These are phyloP conservation scores for Jackrogersella multiformis DNA, from an alignment of 495 filamentous ascomycete genomes.

Conservation along the genomic window DNA sequence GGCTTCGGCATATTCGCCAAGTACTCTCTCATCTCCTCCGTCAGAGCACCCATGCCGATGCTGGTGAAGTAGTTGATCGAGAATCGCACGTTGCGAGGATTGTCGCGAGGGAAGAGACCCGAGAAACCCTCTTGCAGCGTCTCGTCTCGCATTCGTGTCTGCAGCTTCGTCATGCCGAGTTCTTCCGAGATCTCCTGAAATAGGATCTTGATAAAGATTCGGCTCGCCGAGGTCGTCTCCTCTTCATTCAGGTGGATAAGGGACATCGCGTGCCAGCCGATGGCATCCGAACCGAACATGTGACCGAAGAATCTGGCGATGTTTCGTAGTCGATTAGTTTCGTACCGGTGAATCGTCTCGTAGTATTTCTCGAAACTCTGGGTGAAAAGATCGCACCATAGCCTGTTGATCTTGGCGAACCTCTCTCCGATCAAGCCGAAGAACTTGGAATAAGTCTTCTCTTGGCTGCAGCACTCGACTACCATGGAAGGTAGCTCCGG, in stretches of 20 bases:
- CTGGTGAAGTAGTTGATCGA: constrained; percentile 99
- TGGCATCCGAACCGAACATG: constrained; percentile 82
- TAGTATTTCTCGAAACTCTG: constrained; percentile 90
- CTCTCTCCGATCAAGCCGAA: constrained; percentile 93
- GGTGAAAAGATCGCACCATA: constrained; percentile 94
- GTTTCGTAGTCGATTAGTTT: constrained; percentile 92
- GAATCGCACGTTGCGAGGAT: constrained; percentile 89
- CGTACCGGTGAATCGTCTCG: constrained; percentile 95
- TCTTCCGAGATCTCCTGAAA: constrained; percentile 92
- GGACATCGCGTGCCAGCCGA: constrained; percentile 90
- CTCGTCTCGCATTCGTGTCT: constrained; percentile 78
- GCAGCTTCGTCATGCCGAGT: constrained; percentile 81
- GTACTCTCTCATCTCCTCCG: constrained; percentile 92
- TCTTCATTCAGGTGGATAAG: constrained; percentile 92
- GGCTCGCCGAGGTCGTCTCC: constrained; percentile 91
- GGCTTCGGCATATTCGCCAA: constrained; percentile 87
- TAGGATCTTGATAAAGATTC: constrained; percentile 98
- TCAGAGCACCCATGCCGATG: constrained; percentile 93
- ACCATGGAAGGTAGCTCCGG: constrained; percentile 94
- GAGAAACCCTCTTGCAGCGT: constrained; percentile 78
- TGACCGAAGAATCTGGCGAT: constrained; percentile 96
- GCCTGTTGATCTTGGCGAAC: constrained; percentile 92
- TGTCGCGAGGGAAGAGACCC: constrained; percentile 90
- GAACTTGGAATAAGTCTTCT: constrained; percentile 95
- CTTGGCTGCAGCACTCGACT: constrained; percentile 93